A percentile compares a stretch with the other conserved stretches of the same genome.
Conservation (phyloP, 192 early-diverging fungal species). For the Obelidium mucronatum region DNA sequence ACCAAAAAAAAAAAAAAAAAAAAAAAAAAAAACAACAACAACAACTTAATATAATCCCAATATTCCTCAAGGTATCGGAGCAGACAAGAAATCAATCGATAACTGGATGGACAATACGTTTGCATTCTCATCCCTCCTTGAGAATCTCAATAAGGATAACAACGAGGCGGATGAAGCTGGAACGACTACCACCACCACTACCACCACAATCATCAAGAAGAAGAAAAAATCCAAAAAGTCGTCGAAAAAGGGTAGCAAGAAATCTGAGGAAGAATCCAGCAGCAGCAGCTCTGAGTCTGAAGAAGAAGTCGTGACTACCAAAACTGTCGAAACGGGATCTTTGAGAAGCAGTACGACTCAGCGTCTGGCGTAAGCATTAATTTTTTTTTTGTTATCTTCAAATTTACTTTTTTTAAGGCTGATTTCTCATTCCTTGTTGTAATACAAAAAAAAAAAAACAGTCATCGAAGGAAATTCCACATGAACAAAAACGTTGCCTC, state of each 20-base stretch:
- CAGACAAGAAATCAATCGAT: constrained; percentile 82
- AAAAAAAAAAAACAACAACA: no score
- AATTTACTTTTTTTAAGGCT: not conserved
- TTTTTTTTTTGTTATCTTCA: not conserved
- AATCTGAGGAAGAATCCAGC: constrained; percentile 12
- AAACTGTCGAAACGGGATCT: not conserved
- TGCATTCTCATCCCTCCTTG: constrained; percentile 83
- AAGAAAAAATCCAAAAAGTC: constrained; percentile 15
- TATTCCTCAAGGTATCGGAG: constrained; percentile 67
- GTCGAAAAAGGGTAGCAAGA: not conserved
- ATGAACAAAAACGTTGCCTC: constrained; percentile 57
- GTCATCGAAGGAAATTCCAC: constrained; percentile 60
- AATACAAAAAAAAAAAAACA: not conserved
- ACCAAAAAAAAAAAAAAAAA: not conserved
- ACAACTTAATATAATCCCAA: not conserved
- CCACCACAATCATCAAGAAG: not conserved
- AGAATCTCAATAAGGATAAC: constrained; percentile 69
- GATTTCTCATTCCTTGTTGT: not conserved
- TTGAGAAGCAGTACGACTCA: not conserved
- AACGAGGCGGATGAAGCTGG: constrained; percentile 47
- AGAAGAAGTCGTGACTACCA: constrained; percentile 16
- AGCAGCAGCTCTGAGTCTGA: constrained; percentile 22
- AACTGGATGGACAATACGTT: constrained; percentile 96
- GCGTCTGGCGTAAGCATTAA: not conserved
- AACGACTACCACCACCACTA: constrained; percentile 16